A percentile compares a stretch with the other conserved stretches of the same genome.
Evolutionary conservation across 2,329 filamentous ascomycete species (phyloP).

Genomic region (Pseudogymnoascus sp.): DNA sequence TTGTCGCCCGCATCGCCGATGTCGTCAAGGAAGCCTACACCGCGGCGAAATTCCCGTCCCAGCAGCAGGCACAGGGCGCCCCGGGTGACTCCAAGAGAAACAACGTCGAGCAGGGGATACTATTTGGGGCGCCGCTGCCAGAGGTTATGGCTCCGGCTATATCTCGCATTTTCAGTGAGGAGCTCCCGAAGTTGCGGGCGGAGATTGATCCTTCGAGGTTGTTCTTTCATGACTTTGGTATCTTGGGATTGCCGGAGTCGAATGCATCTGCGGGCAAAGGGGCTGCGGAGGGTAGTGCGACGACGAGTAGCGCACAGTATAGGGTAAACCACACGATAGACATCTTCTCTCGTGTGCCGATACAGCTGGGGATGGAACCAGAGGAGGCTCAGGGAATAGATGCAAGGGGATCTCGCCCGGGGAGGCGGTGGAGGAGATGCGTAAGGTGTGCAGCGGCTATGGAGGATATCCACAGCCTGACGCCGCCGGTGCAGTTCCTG

Average conservation of each 20-base stretch:
- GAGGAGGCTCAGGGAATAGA: background rate
- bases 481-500: constrained; percentile 29
- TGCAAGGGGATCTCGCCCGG: constrained; percentile 11
- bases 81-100: constrained; percentile 25
- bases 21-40: constrained; percentile 27
- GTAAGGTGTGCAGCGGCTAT: constrained; percentile 31
- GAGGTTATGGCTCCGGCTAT: constrained; percentile 30
- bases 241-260: constrained; percentile 28
- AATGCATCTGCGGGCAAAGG: constrained; percentile 15
- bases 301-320: background rate
- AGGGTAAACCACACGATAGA: background rate
- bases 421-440: constrained; percentile 29
- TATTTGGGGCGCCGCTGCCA: constrained; percentile 29
- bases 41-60: constrained; percentile 16
- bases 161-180: constrained; percentile 26
- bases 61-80: constrained; percentile 6
- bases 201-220: constrained; percentile 30
- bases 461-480: constrained; percentile 30
- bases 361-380: background rate
- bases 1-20: constrained; percentile 25
- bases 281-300: background rate
- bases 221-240: constrained; percentile 31
- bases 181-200: constrained; percentile 24
- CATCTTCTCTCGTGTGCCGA: background rate
- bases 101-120: constrained; percentile 28